phyloP scores from a whole-genome alignment of 2,329 filamentous ascomycete genomes.

The Trichoderma aggressivum region DNA sequence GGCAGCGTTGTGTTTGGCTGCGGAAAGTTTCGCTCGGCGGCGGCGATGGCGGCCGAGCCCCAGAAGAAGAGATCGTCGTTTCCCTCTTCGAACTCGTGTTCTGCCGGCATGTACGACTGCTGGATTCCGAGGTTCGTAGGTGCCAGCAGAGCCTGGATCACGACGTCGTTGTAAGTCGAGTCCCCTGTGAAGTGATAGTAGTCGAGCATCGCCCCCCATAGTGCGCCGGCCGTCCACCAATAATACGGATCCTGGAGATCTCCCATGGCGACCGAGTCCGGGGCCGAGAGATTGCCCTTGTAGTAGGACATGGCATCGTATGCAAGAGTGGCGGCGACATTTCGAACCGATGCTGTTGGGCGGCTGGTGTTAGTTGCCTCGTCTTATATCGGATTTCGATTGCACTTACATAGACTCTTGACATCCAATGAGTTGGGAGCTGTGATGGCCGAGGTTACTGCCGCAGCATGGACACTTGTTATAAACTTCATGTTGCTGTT shows the following conservation, averaged over 20 bases:
- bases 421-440: conserved; percentile 41
- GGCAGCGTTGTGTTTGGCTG: conserved; percentile 55
- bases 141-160: conserved; percentile 56
- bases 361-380: background rate
- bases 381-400: background rate
- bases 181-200: conserved; percentile 67
- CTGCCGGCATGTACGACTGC: conserved; percentile 57
- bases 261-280: conserved; percentile 50
- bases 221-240: conserved; percentile 64
- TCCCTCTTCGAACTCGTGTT: conserved; percentile 58
- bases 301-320: conserved; percentile 62
- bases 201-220: conserved; percentile 66
- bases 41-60: conserved; percentile 64
- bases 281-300: conserved; percentile 54
- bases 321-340: conserved; percentile 58
- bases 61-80: conserved; percentile 77
- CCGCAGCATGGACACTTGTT: conserved; percentile 26
- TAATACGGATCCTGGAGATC: conserved; percentile 66
- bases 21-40: conserved; percentile 66
- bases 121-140: conserved; percentile 54
- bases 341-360: conserved; percentile 56
- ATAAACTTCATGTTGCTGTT: conserved; percentile 28
- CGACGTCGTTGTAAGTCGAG: conserved; percentile 55
- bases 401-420: conserved; percentile 29
- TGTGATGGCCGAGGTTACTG: conserved; percentile 28